Evolutionary conservation across 2,329 filamentous ascomycete species (phyloP), one percentile per base, ranked within the genome.

Genomic region (Calonectria leucothoes): DNA sequence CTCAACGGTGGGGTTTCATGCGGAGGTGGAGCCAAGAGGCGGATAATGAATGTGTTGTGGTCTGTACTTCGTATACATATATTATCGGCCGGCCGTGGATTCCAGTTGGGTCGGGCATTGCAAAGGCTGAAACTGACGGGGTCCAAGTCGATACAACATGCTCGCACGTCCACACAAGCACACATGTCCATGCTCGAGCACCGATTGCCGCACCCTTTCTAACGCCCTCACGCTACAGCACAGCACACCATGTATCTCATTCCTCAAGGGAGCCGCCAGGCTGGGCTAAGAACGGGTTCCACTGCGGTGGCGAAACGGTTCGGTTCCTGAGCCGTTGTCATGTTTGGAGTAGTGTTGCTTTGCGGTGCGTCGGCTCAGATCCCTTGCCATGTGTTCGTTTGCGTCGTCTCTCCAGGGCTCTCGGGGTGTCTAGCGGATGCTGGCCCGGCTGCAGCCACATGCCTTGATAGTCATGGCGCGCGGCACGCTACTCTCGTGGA

Each of bases 381-480:
- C 73, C 69, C 70, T 67, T 76, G 66, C 29, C 57, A 64, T 74
- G 48, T 64, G 64, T 70, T 70, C 39, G 61, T 67, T 66, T 68
- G 39, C 67, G 27, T 64, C 66, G 57, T 64, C 67, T 69, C 42
- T 63, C 17, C 29, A 27, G 61, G 63, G 64, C 51, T 68, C 75
- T 61, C 20, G 57, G 45, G 27, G 55, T 69, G n/a, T 65, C 74
- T 74, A 79, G 78, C 76, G 78, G 73, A 75, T 79, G 75, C 73
- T 75, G 73, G 37, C 74, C 78, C 71, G 73, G 76, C 70, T 72
- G 76, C 72, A 77, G 75, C 77, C 74, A 78, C 73, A 73, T 57
- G 65, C 55, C 64, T 25, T 66, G 67, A 68, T 74, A 70, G 70
- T 72, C 65, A 71, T 70, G 69, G 49, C 76, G 71, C 70, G 63